These are phyloP conservation scores for Pascua guehoae DNA, from an alignment of 1,284 basidiomycete genomes.

Conservation along the genomic window DNA sequence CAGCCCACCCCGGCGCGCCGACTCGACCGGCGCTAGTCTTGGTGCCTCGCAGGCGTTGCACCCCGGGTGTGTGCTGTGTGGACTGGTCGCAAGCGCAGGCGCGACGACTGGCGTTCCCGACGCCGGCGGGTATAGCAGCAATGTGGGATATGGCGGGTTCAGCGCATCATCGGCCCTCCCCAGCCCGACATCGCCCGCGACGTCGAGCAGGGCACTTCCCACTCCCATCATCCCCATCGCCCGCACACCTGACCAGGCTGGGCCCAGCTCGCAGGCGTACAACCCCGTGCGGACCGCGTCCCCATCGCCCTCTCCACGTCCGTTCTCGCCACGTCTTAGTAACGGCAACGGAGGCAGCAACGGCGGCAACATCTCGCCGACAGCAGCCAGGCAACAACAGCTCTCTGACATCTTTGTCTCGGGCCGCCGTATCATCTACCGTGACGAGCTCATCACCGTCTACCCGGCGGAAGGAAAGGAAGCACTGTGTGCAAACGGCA, in stretches of 20 bases:
- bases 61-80: slow-evolving; percentile 36
- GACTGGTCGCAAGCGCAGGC: slow-evolving; percentile 24
- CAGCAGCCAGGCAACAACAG: no score
- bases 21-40: no score
- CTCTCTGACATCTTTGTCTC: slow-evolving; percentile 14
- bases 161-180: no score
- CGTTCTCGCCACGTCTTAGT: background rate
- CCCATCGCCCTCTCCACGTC: background rate
- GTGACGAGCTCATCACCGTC: slow-evolving; percentile 37
- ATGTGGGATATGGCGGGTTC: no score
- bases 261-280: slow-evolving; percentile 12
- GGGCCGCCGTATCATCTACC: slow-evolving; percentile 34
- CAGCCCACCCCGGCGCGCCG: no score
- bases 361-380: background rate
- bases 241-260: slow-evolving; percentile 11
- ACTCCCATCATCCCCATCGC: slow-evolving; percentile 10
- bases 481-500: slow-evolving; percentile 32
- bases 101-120: background rate
- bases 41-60: slow-evolving; percentile 3
- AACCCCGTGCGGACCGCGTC: background rate
- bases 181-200: slow-evolving; percentile 1
- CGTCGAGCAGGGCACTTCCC: slow-evolving; percentile 3
- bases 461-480: slow-evolving; percentile 39
- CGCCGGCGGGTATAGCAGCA: no score
- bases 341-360: background rate